Conservation (phyloP, 2,329 filamentous ascomycete genomes). For the Sporothrix mexicana region DNA sequence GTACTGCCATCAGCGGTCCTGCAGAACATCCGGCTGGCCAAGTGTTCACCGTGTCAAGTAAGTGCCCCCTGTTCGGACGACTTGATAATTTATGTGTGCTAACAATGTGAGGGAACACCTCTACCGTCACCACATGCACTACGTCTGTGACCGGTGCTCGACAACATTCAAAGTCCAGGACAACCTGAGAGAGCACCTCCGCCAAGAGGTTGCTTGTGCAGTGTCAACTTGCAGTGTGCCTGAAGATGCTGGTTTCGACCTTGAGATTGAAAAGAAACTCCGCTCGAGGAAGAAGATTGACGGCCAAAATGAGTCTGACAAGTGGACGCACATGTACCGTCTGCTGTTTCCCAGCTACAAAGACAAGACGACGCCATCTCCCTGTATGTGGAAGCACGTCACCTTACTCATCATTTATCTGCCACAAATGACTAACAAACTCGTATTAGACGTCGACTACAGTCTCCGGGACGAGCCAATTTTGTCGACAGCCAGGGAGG, state of each 20-base stretch:
- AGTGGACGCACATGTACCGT: slow-evolving; percentile 48
- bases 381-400: slow-evolving; percentile 42
- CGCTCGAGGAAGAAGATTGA: slow-evolving; percentile 45
- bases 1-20: slow-evolving; percentile 46
- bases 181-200: slow-evolving; percentile 45
- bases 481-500: neutral
- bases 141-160: slow-evolving; percentile 47
- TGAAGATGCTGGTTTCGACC: slow-evolving; percentile 46
- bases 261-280: slow-evolving; percentile 46
- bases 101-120: slow-evolving; percentile 45
- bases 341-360: slow-evolving; percentile 46
- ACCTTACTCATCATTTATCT: neutral
- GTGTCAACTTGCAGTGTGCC: slow-evolving; percentile 40
- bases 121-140: slow-evolving; percentile 47
- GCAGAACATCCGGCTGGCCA: slow-evolving; percentile 48
- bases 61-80: neutral
- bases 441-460: slow-evolving; percentile 27
- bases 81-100: neutral
- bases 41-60: slow-evolving; percentile 50
- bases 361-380: slow-evolving; percentile 43
- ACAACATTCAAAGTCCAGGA: slow-evolving; percentile 44
- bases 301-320: slow-evolving; percentile 45
- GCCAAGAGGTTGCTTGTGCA: slow-evolving; percentile 40
- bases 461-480: slow-evolving; percentile 27
- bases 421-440: neutral